Conservation (phyloP, 2,329 filamentous ascomycete species). For the Aspergillus jensenii region DNA sequence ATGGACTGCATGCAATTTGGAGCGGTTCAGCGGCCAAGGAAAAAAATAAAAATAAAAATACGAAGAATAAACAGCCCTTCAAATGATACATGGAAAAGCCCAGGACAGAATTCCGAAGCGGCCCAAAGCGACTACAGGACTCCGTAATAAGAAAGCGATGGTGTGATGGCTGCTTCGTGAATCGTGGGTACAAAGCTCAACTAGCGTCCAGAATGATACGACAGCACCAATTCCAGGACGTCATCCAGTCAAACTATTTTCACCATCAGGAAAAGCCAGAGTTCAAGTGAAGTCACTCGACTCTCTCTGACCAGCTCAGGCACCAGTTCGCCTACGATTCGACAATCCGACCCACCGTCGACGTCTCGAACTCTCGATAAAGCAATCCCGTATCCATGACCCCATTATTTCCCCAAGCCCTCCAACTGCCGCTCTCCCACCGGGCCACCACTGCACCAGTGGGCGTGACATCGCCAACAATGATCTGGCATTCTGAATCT, state of each 20-base stretch:
- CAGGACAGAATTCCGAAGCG: not conserved
- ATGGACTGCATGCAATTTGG: not conserved
- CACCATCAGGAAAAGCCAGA: not conserved
- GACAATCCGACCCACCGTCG: not conserved
- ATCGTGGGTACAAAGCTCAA: not conserved
- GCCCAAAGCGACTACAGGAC: not conserved
- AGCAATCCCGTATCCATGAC: not conserved
- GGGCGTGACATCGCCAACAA: not conserved
- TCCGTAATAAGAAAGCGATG: not conserved
- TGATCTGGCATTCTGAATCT: not conserved
- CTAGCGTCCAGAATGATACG: slow-evolving; percentile 3
- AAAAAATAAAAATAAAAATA: not conserved
- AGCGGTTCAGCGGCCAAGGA: not conserved
- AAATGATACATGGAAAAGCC: not conserved
- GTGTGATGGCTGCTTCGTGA: slow-evolving; percentile 6
- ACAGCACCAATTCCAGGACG: slow-evolving; percentile 4
- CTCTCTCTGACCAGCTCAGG: not conserved
- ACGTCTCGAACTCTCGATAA: not conserved
- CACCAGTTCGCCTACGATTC: not conserved
- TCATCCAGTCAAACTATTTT: not conserved
- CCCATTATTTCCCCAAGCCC: no score
- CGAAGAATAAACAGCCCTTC: not conserved
- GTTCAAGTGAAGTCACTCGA: not conserved
- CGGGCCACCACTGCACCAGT: not conserved
- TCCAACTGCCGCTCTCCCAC: not conserved